Evolutionary conservation across 2,329 filamentous ascomycete genomes (phyloP), one percentile per base, ranked within the genome.

Genomic region (Cordyceps militaris): DNA sequence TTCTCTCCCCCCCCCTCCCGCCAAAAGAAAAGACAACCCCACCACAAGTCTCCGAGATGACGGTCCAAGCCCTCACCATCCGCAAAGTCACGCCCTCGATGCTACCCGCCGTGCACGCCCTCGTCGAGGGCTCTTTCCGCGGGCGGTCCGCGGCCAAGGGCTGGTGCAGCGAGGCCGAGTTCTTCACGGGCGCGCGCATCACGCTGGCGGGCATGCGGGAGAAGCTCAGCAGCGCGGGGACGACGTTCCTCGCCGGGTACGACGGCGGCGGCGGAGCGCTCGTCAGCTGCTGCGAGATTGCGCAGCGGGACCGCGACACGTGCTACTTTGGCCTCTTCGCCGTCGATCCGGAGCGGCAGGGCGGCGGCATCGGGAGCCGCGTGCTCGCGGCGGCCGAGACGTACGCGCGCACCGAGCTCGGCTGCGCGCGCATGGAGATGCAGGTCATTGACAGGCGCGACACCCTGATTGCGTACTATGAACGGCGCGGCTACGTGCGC

Each of bases 291-390:
- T 78, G 75, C 63, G 76, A 79, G 58, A 58, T 79, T 3, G 59
- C 69, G 26, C 65, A 64, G 32, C 66, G 64, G 19, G 59, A 61
- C 26, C 60, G 61, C 28, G 65, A 60, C 34, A 59, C 68, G 36
- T 71, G 70, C 19, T 76, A 78, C 65, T 77, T 80, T 53, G 76
- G 76, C 52, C 69, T 79, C 36, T 77, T 80, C 21, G 77, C 77
- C 42, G 77, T 80, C 0, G 71, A 75, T 38, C 74, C 74, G 2
- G 56, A 57, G 4, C 61, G 67, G 28, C 77, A 79, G 65, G 72
- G 70, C 4, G 72, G 73, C 14, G 77, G 78, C 0, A 63, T 80
- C 46, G 78, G 78, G 0, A 64, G 70, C 53, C 65, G 64, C 55
- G 71, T 79, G 16, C 67, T 80, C 16, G 66, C 63, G 1, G 63